These are phyloP conservation scores for Xerophyta viscosa DNA, from an alignment of 106 monocot genomes.

Conservation along the genomic window DNA sequence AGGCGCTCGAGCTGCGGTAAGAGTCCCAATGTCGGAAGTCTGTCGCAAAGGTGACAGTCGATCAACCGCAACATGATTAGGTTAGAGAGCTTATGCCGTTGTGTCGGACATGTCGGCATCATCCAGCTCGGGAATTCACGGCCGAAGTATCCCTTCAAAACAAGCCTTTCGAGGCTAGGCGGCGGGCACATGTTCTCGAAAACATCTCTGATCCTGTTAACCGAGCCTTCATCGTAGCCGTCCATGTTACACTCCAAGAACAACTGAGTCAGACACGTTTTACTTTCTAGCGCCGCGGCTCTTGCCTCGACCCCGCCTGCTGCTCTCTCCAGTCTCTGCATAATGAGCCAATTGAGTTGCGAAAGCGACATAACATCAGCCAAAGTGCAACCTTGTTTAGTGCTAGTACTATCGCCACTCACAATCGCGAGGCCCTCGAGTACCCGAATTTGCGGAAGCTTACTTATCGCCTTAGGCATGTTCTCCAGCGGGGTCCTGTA, in stretches of 20 bases:
- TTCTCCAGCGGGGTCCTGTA: background rate
- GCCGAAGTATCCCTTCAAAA: too few relatives aligned
- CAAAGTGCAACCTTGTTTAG: background rate
- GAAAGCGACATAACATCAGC: background rate
- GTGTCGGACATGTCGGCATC: too few relatives aligned
- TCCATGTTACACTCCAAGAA: background rate
- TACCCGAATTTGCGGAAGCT: slow-evolving; percentile 7
- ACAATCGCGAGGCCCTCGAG: slow-evolving; percentile 2
- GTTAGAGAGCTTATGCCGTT: too few relatives aligned
- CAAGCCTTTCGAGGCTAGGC: too few relatives aligned
- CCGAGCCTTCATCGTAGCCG: background rate
- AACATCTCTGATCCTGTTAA: slow-evolving; percentile 4
- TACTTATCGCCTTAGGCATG: slow-evolving; percentile 18
- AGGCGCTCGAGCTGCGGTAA: background rate
- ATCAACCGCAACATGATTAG: too few relatives aligned
- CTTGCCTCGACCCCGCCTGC: background rate
- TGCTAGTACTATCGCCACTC: background rate
- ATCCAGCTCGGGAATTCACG: too few relatives aligned
- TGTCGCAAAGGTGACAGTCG: background rate
- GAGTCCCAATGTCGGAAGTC: background rate
- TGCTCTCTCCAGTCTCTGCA: slow-evolving; percentile 14
- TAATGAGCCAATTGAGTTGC: background rate
- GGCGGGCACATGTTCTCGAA: too few relatives aligned
- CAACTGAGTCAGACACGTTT: background rate
- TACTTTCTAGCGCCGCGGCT: background rate